Base-by-base conservation (phyloP, 75 land plant genomes). In the Pseudotsuga menziesii region DNA sequence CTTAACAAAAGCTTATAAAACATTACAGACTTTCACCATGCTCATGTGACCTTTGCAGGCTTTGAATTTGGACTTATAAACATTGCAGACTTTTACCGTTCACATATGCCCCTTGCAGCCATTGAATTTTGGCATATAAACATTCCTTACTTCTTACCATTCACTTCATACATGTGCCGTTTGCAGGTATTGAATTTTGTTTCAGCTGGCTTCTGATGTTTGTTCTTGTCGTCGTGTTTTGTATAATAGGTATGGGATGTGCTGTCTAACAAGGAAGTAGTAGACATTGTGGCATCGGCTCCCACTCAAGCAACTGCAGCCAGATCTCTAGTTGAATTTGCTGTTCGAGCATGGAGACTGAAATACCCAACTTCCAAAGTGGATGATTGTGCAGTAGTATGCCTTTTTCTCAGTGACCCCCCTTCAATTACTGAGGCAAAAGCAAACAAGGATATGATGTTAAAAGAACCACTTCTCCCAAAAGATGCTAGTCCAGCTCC, bases 361-460 rank as follows among this genome's bases (percentile, higher is more conserved):
- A 96, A 96, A 74, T 96, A 93, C 66, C 94, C 98, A 20, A 93
- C 98, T 9, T 93, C 94, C 54, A 93, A 91, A 70, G 78, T 88
- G 41, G 98, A 96, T 67, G 98, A 96, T 69, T 96, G 98, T 90
- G 98, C 98, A 26, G 98, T 86, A 0, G 96, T 96, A 2, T 96
- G 98, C 83, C 94, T 91, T 58, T 96, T 87, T 77, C 84, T 95
- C 4, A 85, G 23, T 8, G 52, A 8, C 39, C 35, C 23, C n/a
- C 52, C 72, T 36, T 17, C 7, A 64, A 44, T 69, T 69, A 3
- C 1, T 3, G 48, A 41, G 72, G 72, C 25, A 20, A 69, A 69
- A 36, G 19, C 48, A 39, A 69, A 20, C 13, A 69, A 41, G 23
- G 72, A 69, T 69, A 6, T 9, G 54, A 9, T 48, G n/a, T 69